Conservation (phyloP, 2,329 filamentous ascomycete species). For the Tolypocladium endophyticum region DNA sequence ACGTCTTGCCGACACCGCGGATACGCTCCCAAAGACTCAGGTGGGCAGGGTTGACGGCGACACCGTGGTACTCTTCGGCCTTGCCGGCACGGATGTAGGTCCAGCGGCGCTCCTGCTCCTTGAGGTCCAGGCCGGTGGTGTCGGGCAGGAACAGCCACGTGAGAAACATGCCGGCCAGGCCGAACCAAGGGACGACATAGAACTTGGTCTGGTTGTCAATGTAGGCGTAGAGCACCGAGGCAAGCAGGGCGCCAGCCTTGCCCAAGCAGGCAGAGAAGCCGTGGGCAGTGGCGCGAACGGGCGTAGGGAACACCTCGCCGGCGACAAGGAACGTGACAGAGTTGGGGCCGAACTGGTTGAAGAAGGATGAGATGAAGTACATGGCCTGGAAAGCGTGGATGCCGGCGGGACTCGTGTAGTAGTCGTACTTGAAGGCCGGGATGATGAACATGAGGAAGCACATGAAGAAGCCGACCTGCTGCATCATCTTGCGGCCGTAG, state of each 20-base stretch:
- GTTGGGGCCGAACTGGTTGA: constrained; percentile 98
- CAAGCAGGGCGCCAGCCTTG: constrained; percentile 79
- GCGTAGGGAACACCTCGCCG: constrained; percentile 91
- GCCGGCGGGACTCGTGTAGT: constrained; percentile 62
- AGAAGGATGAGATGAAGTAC: constrained; percentile 97
- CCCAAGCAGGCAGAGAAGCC: constrained; percentile 88
- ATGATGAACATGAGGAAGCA: constrained; percentile 91
- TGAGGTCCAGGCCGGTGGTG: constrained; percentile 89
- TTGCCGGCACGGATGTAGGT: constrained; percentile 70
- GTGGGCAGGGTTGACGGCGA: constrained; percentile 83
- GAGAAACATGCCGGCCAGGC: constrained; percentile 73
- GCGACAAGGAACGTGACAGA: constrained; percentile 92
- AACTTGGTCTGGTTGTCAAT: constrained; percentile 78
- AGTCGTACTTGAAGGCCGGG: constrained; percentile 77
- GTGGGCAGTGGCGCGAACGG: constrained; percentile 86
- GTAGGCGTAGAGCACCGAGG: constrained; percentile 89
- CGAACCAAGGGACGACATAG: constrained; percentile 91
- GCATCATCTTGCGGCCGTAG: constrained; percentile 93
- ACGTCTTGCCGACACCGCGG: constrained; percentile 67
- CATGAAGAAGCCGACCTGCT: constrained; percentile 86
- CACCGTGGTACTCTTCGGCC: constrained; percentile 78
- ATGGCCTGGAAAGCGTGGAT: constrained; percentile 92
- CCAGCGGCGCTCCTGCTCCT: constrained; percentile 96
- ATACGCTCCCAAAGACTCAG: constrained; percentile 81
- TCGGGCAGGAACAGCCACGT: constrained; percentile 87